phyloP scores from a whole-genome alignment of 2,329 filamentous ascomycete species.

The Amauroascus verrucosus region DNA sequence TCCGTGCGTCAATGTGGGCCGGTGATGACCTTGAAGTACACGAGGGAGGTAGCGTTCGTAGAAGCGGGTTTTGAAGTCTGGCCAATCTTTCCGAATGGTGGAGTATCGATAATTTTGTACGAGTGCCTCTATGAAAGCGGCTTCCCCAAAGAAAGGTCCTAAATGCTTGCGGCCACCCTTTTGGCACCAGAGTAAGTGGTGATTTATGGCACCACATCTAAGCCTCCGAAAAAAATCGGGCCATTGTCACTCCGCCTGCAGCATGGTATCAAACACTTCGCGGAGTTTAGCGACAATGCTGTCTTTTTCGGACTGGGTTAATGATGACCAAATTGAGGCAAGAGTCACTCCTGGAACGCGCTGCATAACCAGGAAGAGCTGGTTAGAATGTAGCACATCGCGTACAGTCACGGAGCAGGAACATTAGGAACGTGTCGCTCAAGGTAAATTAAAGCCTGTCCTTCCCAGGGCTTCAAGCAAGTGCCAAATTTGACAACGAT shows the following conservation, averaged over 20 bases:
- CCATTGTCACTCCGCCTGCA: slow-evolving; percentile 21
- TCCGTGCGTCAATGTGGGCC: slow-evolving; percentile 25
- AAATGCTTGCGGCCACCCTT: slow-evolving; percentile 15
- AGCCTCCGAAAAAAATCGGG: slow-evolving; percentile 21
- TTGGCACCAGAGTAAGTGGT: slow-evolving; percentile 23
- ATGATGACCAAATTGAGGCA: slow-evolving; percentile 20
- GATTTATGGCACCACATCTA: slow-evolving; percentile 20
- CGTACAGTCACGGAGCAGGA: slow-evolving; percentile 25
- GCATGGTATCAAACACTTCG: slow-evolving; percentile 19
- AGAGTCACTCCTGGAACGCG: slow-evolving; percentile 19
- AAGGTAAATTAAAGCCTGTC: slow-evolving; percentile 22
- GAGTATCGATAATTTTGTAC: slow-evolving; percentile 20
- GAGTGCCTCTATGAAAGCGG: slow-evolving; percentile 22
- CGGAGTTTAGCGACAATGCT: slow-evolving; percentile 22
- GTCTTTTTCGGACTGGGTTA: slow-evolving; percentile 21
- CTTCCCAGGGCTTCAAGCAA: slow-evolving; percentile 9
- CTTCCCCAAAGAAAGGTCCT: slow-evolving; percentile 22
- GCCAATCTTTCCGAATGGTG: slow-evolving; percentile 18
- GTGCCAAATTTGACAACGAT: slow-evolving; percentile 24
- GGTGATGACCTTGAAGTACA: slow-evolving; percentile 23
- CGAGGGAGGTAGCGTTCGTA: slow-evolving; percentile 22
- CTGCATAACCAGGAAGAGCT: slow-evolving; percentile 24
- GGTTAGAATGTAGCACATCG: slow-evolving; percentile 22
- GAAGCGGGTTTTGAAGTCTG: slow-evolving; percentile 23
- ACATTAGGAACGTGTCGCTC: slow-evolving; percentile 23